These are phyloP conservation scores for Gelatoporia subvermispora DNA, from an alignment of 768 basidiomycete species.

Conservation along the genomic window DNA sequence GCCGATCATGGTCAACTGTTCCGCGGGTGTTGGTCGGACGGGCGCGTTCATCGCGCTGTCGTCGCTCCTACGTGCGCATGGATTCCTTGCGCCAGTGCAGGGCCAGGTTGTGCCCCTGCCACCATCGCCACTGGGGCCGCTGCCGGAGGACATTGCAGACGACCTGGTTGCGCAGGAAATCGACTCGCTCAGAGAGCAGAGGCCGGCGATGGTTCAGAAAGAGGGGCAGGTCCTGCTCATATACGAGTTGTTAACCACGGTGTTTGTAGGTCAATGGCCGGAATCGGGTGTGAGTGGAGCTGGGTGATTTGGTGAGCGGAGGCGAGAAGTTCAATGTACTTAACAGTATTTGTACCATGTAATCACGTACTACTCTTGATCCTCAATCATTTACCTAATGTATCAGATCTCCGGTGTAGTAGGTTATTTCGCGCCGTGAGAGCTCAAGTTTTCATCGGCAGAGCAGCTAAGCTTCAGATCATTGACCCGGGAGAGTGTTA, in stretches of 20 bases:
- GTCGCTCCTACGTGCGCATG: constrained; percentile 66
- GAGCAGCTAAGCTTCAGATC: too few species aligned
- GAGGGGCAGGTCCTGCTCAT: constrained; percentile 60
- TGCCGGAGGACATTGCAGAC: constrained; percentile 41
- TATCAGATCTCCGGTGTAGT: too few species aligned
- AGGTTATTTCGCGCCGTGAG: too few species aligned
- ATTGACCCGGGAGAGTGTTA: too few species aligned
- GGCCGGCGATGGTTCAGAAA: constrained; percentile 78
- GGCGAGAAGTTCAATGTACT: too few species aligned
- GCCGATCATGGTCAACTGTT: constrained; percentile 81
- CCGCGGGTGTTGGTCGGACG: constrained; percentile 84
- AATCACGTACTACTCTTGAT: too few species aligned
- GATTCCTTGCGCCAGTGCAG: constrained; percentile 31
- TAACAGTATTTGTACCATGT: too few species aligned
- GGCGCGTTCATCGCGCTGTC: constrained; percentile 81
- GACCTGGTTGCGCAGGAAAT: constrained; percentile 69
- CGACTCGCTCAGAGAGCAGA: constrained; percentile 74
- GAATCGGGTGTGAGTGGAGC: too few species aligned
- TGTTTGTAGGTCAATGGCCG: too few species aligned
- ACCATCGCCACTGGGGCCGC: constrained; percentile 52
- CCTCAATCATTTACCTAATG: too few species aligned
- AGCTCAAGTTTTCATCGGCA: too few species aligned
- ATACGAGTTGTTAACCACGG: constrained; percentile 44
- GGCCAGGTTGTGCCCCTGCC: constrained; percentile 31
- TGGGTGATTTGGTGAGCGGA: too few species aligned